Percentiles rank a stretch among this genome's conserved stretches.
Conservation (phyloP, 1,139 yeast genomes). For the Hemisphaericaspora xylofermentans region DNA sequence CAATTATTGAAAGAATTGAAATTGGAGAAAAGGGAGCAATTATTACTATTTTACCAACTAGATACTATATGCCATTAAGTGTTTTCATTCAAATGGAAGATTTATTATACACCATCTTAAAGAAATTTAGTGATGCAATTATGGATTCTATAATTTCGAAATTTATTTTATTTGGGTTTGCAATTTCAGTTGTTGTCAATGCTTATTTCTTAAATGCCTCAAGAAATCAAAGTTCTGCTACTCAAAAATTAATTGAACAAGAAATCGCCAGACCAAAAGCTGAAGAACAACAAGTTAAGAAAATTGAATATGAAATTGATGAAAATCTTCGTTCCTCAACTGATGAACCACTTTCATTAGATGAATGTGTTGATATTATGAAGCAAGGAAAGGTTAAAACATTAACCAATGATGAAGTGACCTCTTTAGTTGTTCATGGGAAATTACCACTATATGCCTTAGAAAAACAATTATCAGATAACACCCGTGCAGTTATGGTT, state of each 20-base stretch:
- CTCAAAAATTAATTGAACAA: conserved; percentile 43
- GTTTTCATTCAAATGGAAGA: conserved; percentile 68
- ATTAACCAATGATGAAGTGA: conserved; percentile 71
- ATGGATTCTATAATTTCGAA: conserved; percentile 82
- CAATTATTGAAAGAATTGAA: conserved; percentile 42
- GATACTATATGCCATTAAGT: conserved; percentile 69
- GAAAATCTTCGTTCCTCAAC: conserved; percentile 13
- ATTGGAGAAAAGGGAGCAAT: conserved; percentile 52
- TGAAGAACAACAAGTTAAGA: conserved; percentile 2
- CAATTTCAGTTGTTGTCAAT: conserved; percentile 76
- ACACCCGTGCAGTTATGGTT: conserved; percentile 85
- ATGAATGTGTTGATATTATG: conserved; percentile 60
- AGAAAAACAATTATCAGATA: conserved; percentile 86
- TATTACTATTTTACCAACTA: conserved; percentile 66
- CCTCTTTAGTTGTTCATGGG: conserved; percentile 68
- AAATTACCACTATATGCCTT: conserved; percentile 89
- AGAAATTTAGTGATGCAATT: conserved; percentile 66
- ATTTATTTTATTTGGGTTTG: conserved; percentile 68
- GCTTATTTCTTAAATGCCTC: conserved; percentile 80
- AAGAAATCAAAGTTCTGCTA: conserved; percentile 52
- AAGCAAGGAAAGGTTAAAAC: conserved; percentile 72
- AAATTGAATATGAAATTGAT: conserved; percentile 2
- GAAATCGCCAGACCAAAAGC: conserved; percentile 36
- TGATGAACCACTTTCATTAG: conserved; percentile 41
- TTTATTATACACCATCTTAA: conserved; percentile 49